These are phyloP conservation scores for Penicillium sp. DNA, from an alignment of 2,329 filamentous ascomycete genomes.

Conservation along the genomic window DNA sequence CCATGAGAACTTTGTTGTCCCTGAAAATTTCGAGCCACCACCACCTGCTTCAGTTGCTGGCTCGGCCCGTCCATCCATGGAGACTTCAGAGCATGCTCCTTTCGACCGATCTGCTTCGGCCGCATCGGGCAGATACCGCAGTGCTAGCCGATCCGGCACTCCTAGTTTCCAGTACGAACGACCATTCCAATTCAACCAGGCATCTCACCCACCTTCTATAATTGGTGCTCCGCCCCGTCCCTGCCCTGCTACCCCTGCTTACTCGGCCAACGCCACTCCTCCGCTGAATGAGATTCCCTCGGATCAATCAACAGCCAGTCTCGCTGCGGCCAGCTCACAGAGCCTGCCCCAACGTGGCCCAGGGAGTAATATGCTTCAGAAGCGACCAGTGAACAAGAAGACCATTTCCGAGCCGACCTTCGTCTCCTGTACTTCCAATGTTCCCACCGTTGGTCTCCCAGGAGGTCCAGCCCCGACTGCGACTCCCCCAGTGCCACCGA, in stretches of 20 bases:
- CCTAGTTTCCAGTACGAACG: constrained; percentile 37
- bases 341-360: constrained; percentile 31
- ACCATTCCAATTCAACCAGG: constrained; percentile 29
- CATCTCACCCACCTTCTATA: constrained; percentile 29
- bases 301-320: constrained; percentile 41
- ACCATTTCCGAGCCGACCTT: constrained; percentile 63
- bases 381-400: constrained; percentile 60
- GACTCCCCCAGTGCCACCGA: constrained; percentile 55
- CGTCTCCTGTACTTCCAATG: constrained; percentile 55
- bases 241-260: constrained; percentile 47
- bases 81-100: constrained; percentile 27
- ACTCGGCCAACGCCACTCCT: constrained; percentile 55
- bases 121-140: constrained; percentile 40
- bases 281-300: constrained; percentile 49
- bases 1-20: constrained; percentile 26
- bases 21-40: constrained; percentile 28
- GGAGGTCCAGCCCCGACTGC: constrained; percentile 41
- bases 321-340: constrained; percentile 20
- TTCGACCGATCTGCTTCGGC: constrained; percentile 42
- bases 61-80: constrained; percentile 40
- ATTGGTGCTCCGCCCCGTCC: constrained; percentile 45
- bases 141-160: constrained; percentile 38
- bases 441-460: constrained; percentile 60
- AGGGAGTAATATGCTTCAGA: constrained; percentile 43
- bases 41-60: constrained; percentile 29